These are phyloP conservation scores for Fusarium begoniae DNA, from an alignment of 2,329 filamentous ascomycete species.

Conservation along the genomic window DNA sequence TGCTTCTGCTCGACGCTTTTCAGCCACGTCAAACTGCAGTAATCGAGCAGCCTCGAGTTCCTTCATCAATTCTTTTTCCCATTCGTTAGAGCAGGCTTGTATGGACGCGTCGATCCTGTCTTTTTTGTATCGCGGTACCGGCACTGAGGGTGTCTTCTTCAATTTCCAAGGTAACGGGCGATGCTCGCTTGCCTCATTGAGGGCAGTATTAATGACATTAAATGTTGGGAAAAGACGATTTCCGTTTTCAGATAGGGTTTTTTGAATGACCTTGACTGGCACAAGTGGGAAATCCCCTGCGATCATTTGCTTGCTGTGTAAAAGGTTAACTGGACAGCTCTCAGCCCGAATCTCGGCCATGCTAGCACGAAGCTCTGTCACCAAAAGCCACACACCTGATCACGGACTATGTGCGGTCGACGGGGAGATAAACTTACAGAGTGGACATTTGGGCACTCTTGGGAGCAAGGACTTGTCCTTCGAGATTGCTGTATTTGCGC, in stretches of 20 bases:
- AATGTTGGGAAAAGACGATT: conserved; percentile 31
- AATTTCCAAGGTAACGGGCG: background rate
- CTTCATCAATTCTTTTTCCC: conserved; percentile 16
- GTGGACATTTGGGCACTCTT: background rate
- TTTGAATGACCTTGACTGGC: conserved; percentile 11
- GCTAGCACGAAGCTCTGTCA: background rate
- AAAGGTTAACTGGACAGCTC: conserved; percentile 6
- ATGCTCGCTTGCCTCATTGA: background rate
- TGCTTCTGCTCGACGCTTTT: conserved; percentile 47
- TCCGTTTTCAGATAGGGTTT: conserved; percentile 13
- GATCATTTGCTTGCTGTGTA: conserved; percentile 28
- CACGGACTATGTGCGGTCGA: background rate
- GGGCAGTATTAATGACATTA: conserved; percentile 15
- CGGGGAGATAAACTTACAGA: conserved; percentile 16
- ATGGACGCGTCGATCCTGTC: conserved; percentile 5
- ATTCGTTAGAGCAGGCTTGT: background rate
- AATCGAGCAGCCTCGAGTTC: conserved; percentile 37
- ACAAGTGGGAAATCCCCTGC: conserved; percentile 37
- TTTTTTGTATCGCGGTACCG: background rate
- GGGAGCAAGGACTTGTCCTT: background rate
- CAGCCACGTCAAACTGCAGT: background rate
- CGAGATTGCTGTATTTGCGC: conserved; percentile 14
- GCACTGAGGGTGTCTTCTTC: conserved; percentile 18
- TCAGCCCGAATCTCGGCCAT: background rate
- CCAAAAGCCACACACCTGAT: background rate